Conservation (phyloP, 1,139 yeast species). For the Kurtzmaniella quercitrusa region DNA sequence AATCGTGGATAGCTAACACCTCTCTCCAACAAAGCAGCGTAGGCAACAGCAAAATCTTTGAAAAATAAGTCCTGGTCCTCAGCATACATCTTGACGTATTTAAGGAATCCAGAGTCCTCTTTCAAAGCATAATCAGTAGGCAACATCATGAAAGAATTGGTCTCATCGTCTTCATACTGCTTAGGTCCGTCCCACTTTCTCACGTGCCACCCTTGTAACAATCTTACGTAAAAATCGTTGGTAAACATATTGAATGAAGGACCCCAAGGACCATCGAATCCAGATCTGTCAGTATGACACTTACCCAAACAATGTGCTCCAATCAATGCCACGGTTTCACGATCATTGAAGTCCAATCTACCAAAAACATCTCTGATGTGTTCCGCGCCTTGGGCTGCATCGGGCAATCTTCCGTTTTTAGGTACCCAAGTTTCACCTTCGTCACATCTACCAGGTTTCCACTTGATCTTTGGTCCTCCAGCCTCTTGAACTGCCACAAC, state of each 20-base stretch:
- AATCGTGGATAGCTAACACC: slow-evolving; percentile 62
- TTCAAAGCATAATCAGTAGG: slow-evolving; percentile 78
- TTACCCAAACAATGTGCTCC: slow-evolving; percentile 88
- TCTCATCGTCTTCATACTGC: slow-evolving; percentile 72
- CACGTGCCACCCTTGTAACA: slow-evolving; percentile 74
- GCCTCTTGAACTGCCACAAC: slow-evolving; percentile 82
- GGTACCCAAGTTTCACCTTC: slow-evolving; percentile 36
- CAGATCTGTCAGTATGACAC: slow-evolving; percentile 65
- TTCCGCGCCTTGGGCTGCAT: slow-evolving; percentile 64
- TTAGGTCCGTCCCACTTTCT: slow-evolving; percentile 71
- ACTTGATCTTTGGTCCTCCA: slow-evolving; percentile 79
- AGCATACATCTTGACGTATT: slow-evolving; percentile 70
- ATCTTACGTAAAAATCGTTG: slow-evolving; percentile 73
- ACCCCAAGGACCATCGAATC: slow-evolving; percentile 95
- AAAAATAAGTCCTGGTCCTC: slow-evolving; percentile 66
- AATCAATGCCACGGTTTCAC: slow-evolving; percentile 79
- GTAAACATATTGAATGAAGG: slow-evolving; percentile 82
- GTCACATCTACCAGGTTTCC: slow-evolving; percentile 83
- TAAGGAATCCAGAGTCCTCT: slow-evolving; percentile 60
- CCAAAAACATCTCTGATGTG: slow-evolving; percentile 65
- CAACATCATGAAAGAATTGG: slow-evolving; percentile 83
- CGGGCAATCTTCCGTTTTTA: slow-evolving; percentile 76
- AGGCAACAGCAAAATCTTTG: slow-evolving; percentile 67
- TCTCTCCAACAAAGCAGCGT: slow-evolving; percentile 64
- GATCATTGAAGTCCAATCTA: slow-evolving; percentile 75